These are phyloP conservation scores for Moesziomyces globuligerus DNA, from an alignment of 1,284 basidiomycete genomes.

Conservation along the genomic window DNA sequence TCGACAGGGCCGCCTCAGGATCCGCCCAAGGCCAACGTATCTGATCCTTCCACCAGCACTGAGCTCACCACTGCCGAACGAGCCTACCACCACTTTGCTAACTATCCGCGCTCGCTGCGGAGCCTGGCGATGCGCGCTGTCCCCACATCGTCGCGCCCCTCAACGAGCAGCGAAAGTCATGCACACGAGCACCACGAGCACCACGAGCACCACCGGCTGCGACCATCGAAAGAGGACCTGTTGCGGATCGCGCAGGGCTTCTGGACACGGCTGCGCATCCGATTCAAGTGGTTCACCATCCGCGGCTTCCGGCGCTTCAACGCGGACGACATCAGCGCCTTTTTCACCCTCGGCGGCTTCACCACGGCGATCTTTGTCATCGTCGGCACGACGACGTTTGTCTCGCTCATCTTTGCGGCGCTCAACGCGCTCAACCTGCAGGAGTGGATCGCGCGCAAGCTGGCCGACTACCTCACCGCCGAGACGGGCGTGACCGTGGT, in stretches of 20 bases:
- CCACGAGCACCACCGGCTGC: slow-evolving; percentile 17
- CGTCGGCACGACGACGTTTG: slow-evolving; percentile 95
- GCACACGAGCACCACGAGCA: slow-evolving; percentile 2
- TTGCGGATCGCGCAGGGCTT: slow-evolving; percentile 85
- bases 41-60: slow-evolving; percentile 5
- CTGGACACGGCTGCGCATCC: slow-evolving; percentile 87
- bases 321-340: slow-evolving; percentile 95
- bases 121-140: slow-evolving; percentile 58
- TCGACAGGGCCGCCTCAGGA: neutral
- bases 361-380: slow-evolving; percentile 93
- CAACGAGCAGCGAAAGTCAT: slow-evolving; percentile 14
- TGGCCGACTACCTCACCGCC: slow-evolving; percentile 91
- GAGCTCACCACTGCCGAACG: slow-evolving; percentile 36
- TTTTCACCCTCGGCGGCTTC: slow-evolving; percentile 82
- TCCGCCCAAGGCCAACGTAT: neutral
- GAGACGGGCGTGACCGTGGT: slow-evolving; percentile 94
- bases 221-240: slow-evolving; percentile 73
- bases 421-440: slow-evolving; percentile 90
- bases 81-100: slow-evolving; percentile 52
- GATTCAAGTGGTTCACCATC: slow-evolving; percentile 98
- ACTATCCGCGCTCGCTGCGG: slow-evolving; percentile 60
- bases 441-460: slow-evolving; percentile 87
- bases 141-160: slow-evolving; percentile 16
- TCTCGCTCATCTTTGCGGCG: slow-evolving; percentile 89
- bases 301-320: slow-evolving; percentile 94